Percentiles rank a stretch among this genome's conserved stretches.
Conservation (phyloP, 2,329 filamentous ascomycete species). For the Diaporthe capsici region DNA sequence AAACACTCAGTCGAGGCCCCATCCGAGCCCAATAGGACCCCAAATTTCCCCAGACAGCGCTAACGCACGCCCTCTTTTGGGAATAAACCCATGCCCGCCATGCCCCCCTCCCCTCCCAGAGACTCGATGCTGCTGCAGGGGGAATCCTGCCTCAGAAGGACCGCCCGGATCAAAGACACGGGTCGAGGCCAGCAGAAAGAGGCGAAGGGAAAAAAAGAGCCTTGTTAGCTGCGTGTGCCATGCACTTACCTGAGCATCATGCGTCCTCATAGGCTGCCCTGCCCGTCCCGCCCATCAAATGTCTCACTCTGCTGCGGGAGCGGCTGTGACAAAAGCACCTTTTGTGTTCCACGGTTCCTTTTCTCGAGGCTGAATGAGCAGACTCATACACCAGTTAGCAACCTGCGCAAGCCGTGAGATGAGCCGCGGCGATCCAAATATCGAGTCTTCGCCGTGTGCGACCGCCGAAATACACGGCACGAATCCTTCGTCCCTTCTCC, state of each 20-base stretch:
- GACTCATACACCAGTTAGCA: neutral
- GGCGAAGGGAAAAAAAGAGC: neutral
- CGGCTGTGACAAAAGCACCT: conserved; percentile 19
- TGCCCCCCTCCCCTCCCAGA: neutral
- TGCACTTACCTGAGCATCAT: neutral
- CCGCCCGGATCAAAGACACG: conserved; percentile 28
- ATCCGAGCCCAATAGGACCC: conserved; percentile 27
- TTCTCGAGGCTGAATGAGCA: conserved; percentile 4
- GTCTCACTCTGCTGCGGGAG: conserved; percentile 31
- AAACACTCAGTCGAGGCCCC: neutral
- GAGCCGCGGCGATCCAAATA: conserved; percentile 34
- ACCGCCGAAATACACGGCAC: conserved; percentile 16
- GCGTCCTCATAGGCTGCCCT: conserved; percentile 30
- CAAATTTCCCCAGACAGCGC: conserved; percentile 38
- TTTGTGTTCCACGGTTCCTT: conserved; percentile 13
- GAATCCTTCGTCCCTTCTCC: conserved; percentile 1
- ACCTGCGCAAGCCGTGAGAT: neutral
- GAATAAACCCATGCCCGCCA: neutral
- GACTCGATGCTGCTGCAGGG: conserved; percentile 26
- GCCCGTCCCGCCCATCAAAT: conserved; percentile 28
- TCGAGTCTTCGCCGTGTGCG: conserved; percentile 19
- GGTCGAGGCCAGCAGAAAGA: neutral
- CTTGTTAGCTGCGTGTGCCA: neutral
- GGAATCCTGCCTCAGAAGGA: conserved; percentile 20
- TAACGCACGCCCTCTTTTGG: conserved; percentile 28